Evolutionary conservation across 2,329 filamentous ascomycete species (phyloP), one percentile per base, ranked within the genome.

Genomic region (Alternaria ethzedia): DNA sequence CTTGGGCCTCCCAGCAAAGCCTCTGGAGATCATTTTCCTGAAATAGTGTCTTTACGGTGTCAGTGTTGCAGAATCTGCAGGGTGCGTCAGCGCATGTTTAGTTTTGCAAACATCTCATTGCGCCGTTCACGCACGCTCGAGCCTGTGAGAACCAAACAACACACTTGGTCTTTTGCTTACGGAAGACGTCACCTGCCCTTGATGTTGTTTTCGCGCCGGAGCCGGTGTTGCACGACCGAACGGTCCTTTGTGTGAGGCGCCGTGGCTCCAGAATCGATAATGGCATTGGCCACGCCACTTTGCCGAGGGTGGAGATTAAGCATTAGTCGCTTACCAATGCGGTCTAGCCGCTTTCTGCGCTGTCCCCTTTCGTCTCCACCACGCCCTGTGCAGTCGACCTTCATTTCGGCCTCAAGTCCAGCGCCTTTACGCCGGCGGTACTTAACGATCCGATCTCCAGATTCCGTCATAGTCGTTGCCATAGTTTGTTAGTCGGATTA

Each of bases 331-430:
- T 21, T 43, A 17, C 62, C 23, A 46, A 58, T 50, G 3, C 41
- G 63, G 66, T 6, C 47, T 73, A 72, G 61, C 64, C 20, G 32
- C 17, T 15, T 36, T 46, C 28, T 45, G 36, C n/a, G 28, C 20
- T 36, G 59, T 52, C 51, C 64, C 58, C 28, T 67, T 65, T 63
- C 52, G 41, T 58, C 46, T 32, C 46, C 63, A 60, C 57, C 32
- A 65, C 47, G 58, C 60, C 49, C 45, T 59, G 58, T 44, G 45
- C 57, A 50, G 36, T 61, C 61, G 54, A 63, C 46, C 60, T 69
- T 73, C 68, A 73, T 75, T 72, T 73, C 72, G 71, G 64, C 61
- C 57, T 61, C 61, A 61, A 28, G 59, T 63, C 60, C 54, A 58
- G 43, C 59, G 59, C 61, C 50, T 50, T 59, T 25, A 15, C 36